Percentiles rank a stretch among this genome's conserved stretches.
Evolutionary conservation across 352 stramenopile genomes (phyloP).

Genomic region (Globisporangium megalacanthum): DNA sequence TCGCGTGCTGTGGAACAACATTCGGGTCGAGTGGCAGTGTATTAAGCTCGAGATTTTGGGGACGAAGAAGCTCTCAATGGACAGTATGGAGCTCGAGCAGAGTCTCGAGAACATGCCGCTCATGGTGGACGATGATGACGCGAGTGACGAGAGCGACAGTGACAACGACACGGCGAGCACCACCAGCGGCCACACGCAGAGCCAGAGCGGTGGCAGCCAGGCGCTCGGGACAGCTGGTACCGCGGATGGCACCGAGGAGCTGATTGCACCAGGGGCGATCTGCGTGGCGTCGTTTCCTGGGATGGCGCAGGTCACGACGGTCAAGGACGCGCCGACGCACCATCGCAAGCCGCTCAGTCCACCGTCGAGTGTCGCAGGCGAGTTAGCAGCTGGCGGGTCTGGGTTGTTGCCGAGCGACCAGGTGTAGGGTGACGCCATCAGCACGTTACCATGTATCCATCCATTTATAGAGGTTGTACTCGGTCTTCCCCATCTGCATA

Average conservation of each 20-base stretch:
- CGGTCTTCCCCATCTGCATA: no score
- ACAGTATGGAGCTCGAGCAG: slow-evolving; percentile 38
- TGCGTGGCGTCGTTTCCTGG: slow-evolving; percentile 12
- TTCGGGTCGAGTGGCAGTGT: slow-evolving; percentile 92
- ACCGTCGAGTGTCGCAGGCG: slow-evolving; percentile 13
- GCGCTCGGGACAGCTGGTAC: not conserved
- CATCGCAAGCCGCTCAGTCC: slow-evolving; percentile 16
- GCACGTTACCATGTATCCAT: not conserved
- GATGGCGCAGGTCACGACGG: not conserved
- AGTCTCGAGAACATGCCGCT: slow-evolving; percentile 47
- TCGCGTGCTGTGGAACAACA: slow-evolving; percentile 90
- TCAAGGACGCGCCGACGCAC: slow-evolving; percentile 4
- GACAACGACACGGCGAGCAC: not conserved
- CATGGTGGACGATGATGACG: slow-evolving; percentile 33
- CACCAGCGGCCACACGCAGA: not conserved
- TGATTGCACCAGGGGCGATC: slow-evolving; percentile 11
- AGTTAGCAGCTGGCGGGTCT: slow-evolving; percentile 10
- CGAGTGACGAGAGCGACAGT: slow-evolving; percentile 10
- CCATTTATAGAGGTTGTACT: not conserved
- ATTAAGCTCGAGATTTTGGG: slow-evolving; percentile 72
- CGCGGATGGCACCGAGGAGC: not conserved
- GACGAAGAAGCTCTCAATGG: slow-evolving; percentile 49
- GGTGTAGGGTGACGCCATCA: not conserved
- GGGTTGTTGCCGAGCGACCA: slow-evolving; percentile 7
- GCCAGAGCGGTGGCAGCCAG: not conserved